phyloP scores from a whole-genome alignment of 1,284 basidiomycete genomes.

The Irpex rosettiformis region DNA sequence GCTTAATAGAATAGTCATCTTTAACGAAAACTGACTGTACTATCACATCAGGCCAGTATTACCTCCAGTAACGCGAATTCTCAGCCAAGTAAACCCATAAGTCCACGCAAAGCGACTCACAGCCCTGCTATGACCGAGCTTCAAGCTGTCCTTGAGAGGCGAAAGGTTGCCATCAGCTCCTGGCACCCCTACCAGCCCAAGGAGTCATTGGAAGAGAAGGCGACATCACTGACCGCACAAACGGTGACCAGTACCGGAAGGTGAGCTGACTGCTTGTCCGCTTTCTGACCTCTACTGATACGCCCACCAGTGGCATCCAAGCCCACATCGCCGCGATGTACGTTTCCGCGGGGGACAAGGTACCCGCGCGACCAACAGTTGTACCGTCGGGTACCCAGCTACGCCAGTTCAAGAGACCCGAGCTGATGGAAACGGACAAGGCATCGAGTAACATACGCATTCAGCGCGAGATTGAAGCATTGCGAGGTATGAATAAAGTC shows the following conservation, averaged over 20 bases:
- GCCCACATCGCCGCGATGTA: constrained; percentile 14
- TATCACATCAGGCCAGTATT: neutral
- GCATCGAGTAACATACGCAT: constrained; percentile 8
- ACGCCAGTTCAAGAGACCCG: constrained; percentile 12
- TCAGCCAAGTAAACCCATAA: neutral
- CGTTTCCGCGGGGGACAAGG: neutral
- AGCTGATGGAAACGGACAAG: constrained; percentile 7
- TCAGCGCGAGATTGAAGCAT: constrained; percentile 13
- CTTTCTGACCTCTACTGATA: neutral
- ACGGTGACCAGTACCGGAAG: neutral
- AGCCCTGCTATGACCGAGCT: neutral
- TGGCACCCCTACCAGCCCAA: neutral
- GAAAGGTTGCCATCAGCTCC: neutral
- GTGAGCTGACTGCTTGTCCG: neutral
- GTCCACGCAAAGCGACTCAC: neutral
- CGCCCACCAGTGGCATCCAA: constrained; percentile 7
- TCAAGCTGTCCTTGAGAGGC: neutral
- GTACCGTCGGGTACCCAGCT: neutral
- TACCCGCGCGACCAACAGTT: neutral
- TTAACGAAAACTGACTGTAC: no score
- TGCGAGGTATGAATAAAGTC: constrained; percentile 13
- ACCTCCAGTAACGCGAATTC: neutral
- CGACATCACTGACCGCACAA: neutral
- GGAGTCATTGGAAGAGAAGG: neutral
- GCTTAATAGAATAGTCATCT: no score